Conservation (phyloP, 495 filamentous ascomycete species). For the Neurospora sp. region DNA sequence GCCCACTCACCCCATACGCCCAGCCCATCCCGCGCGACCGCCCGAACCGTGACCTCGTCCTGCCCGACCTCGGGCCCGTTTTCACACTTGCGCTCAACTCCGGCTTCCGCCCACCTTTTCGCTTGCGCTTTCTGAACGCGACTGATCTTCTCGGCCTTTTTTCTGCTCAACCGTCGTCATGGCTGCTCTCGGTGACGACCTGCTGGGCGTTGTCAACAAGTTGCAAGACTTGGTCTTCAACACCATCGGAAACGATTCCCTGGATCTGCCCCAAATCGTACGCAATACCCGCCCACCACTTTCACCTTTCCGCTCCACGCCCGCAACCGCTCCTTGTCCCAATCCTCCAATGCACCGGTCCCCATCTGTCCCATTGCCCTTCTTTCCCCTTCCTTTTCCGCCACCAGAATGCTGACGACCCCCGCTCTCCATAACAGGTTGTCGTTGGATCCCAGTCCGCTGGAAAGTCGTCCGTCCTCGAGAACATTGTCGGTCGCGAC, state of each 20-base stretch:
- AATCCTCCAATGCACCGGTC: background rate
- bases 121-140: background rate
- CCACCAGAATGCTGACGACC: background rate
- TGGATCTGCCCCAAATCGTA: constrained; percentile 98
- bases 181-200: constrained; percentile 74
- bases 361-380: background rate
- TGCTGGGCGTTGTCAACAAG: constrained; percentile 89
- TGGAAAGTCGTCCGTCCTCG: constrained; percentile 97
- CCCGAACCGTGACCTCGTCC: background rate
- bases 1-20: background rate
- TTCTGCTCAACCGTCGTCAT: constrained; percentile 23
- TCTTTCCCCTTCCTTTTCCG: background rate
- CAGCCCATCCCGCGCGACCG: background rate
- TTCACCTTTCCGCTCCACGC: background rate
- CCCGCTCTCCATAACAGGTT: constrained; percentile 49
- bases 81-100: background rate
- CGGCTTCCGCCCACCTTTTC: background rate
- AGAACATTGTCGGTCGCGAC: constrained; percentile 97
- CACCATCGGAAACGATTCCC: constrained; percentile 96
- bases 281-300: constrained; percentile 24
- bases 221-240: constrained; percentile 98
- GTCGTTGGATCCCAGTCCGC: constrained; percentile 98
- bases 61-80: background rate
- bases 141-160: background rate
- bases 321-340: background rate